Percentiles rank a stretch among this genome's conserved stretches.
phyloP scores from a whole-genome alignment of 139 green algal species.

The Chlorella sorokiniana region DNA sequence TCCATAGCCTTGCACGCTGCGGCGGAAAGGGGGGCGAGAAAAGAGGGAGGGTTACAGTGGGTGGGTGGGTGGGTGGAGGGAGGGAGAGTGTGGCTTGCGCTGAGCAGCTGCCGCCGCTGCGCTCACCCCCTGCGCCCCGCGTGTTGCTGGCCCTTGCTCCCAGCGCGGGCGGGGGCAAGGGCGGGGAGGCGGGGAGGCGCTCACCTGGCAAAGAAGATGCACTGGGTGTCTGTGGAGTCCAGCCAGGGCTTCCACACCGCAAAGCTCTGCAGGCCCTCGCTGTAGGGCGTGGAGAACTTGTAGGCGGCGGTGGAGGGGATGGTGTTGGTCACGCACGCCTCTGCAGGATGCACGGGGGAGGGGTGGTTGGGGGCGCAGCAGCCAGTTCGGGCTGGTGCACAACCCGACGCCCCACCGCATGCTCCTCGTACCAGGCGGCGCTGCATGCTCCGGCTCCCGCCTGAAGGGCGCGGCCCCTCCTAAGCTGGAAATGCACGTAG shows the following conservation, averaged over 20 bases:
- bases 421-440: too few relatives aligned
- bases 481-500: too few relatives aligned
- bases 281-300: slow-evolving; percentile 69
- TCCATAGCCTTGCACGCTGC: slow-evolving; percentile 80
- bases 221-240: slow-evolving; percentile 77
- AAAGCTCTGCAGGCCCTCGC: slow-evolving; percentile 77
- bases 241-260: slow-evolving; percentile 85
- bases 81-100: not conserved
- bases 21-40: not conserved
- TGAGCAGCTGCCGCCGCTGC: not conserved
- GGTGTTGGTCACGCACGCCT: slow-evolving; percentile 59
- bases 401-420: too few relatives aligned
- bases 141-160: not conserved
- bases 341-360: slow-evolving; percentile 2
- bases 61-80: not conserved
- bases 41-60: not conserved
- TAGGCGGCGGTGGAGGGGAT: slow-evolving; percentile 42
- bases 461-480: too few relatives aligned
- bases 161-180: too few relatives aligned
- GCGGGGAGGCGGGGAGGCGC: too few relatives aligned
- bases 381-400: too few relatives aligned
- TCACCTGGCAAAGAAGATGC: slow-evolving; percentile 90
- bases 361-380: too few relatives aligned
- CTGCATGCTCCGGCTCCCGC: too few relatives aligned
- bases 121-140: too few relatives aligned